phyloP scores from a whole-genome alignment of 2,329 filamentous ascomycete genomes.

The Orbilia ellipsospora region DNA sequence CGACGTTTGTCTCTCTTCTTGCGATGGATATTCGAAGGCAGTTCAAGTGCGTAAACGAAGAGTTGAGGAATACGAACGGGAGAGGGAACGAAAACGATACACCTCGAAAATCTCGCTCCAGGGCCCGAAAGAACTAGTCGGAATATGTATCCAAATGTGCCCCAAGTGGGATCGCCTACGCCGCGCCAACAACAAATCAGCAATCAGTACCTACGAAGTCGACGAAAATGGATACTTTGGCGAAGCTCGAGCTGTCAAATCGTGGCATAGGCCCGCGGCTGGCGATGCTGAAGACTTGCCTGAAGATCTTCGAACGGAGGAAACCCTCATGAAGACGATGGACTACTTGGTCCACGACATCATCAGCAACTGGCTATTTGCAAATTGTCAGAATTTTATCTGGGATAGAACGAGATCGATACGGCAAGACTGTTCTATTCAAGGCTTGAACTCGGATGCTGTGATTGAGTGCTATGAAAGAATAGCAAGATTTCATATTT shows the following conservation, averaged over 20 bases:
- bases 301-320: conserved; percentile 74
- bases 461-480: conserved; percentile 73
- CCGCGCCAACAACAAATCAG: conserved; percentile 52
- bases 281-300: conserved; percentile 75
- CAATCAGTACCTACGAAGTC: conserved; percentile 50
- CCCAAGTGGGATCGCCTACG: conserved; percentile 46
- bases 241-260: conserved; percentile 71
- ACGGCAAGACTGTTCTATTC: conserved; percentile 75
- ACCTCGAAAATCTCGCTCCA: conserved; percentile 17
- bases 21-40: conserved; percentile 41
- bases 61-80: conserved; percentile 50
- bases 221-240: conserved; percentile 54
- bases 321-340: conserved; percentile 70
- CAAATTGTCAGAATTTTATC: conserved; percentile 71
- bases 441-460: conserved; percentile 69
- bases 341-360: conserved; percentile 74
- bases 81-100: conserved; percentile 42
- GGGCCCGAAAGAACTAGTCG: conserved; percentile 40
- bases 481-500: conserved; percentile 75
- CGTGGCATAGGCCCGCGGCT: conserved; percentile 74
- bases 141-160: conserved; percentile 52
- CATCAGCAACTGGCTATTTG: conserved; percentile 69
- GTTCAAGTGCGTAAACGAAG: conserved; percentile 50
- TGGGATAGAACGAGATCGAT: conserved; percentile 77
- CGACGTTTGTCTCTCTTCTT: conserved; percentile 34